Evolutionary conservation across 176 grass and related monocot species (phyloP).

Genomic region (Paspalum vaginatum): DNA sequence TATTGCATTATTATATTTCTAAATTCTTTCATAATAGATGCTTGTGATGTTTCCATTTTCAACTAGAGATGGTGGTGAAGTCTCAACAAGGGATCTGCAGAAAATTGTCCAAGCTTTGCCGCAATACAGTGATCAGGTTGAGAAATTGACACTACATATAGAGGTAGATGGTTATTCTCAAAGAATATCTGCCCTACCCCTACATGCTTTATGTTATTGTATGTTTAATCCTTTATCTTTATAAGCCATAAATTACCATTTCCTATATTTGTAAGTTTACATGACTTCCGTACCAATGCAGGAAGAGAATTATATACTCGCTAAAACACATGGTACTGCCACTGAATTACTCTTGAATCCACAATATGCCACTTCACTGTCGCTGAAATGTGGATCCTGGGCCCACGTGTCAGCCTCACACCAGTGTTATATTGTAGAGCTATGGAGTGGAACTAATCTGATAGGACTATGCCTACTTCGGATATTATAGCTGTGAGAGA

Average conservation of each 20-base stretch:
- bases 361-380: too few relatives aligned
- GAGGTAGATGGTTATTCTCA: slow-evolving; percentile 58
- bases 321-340: neutral
- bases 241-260: slow-evolving; percentile 19
- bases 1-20: slow-evolving; percentile 9
- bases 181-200: slow-evolving; percentile 7
- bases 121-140: slow-evolving; percentile 90
- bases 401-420: too few relatives aligned
- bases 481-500: too few relatives aligned
- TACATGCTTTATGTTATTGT: neutral
- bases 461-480: too few relatives aligned
- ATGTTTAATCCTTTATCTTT: slow-evolving; percentile 24
- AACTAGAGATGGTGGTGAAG: slow-evolving; percentile 90
- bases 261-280: neutral
- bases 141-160: slow-evolving; percentile 91
- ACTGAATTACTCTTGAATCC: too few relatives aligned
- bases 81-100: slow-evolving; percentile 92
- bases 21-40: slow-evolving; percentile 15
- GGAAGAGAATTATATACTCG: slow-evolving; percentile 4
- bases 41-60: slow-evolving; percentile 40
- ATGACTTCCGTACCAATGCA: neutral
- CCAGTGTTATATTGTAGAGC: too few relatives aligned
- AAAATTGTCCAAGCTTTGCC: slow-evolving; percentile 97
- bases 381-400: too few relatives aligned
- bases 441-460: too few relatives aligned